A percentile compares a stretch with the other conserved stretches of the same genome.
Evolutionary conservation across 257 asterid species (phyloP).

Genomic region (Capsicum chinense): DNA sequence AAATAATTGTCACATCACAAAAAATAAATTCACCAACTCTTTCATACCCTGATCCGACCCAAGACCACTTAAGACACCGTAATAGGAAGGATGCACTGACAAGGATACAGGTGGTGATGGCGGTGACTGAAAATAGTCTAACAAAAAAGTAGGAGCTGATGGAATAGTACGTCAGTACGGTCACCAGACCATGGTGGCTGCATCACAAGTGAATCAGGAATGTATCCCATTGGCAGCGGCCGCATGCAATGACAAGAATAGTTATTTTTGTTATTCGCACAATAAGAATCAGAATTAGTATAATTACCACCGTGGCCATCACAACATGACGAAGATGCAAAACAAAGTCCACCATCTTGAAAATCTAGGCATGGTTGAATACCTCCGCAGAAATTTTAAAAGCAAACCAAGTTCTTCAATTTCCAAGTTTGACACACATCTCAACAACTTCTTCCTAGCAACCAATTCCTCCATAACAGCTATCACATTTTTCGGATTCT

Average conservation of each 20-base stretch:
- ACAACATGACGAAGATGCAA: not conserved
- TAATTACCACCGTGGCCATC: not conserved
- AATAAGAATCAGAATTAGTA: not conserved
- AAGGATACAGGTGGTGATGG: no score
- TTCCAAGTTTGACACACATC: constrained; percentile 69
- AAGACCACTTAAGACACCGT: not conserved
- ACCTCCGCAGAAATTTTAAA: constrained; percentile 72
- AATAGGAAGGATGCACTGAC: no score
- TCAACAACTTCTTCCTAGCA: constrained; percentile 75
- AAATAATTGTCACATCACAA: no score
- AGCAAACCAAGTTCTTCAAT: constrained; percentile 65
- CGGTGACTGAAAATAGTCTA: no score
- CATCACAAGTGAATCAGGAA: not conserved
- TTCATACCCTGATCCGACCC: no score
- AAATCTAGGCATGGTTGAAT: constrained; percentile 72
- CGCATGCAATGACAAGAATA: not conserved
- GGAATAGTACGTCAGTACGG: not conserved
- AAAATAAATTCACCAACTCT: no score
- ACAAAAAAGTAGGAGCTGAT: no score
- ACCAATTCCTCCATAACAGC: constrained; percentile 96
- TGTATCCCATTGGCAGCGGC: not conserved
- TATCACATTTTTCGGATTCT: constrained; percentile 66
- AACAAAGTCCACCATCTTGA: constrained; percentile 35
- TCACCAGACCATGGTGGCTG: no score
- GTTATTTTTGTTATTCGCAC: not conserved